Evolutionary conservation across 768 basidiomycete species (phyloP), one percentile per base, ranked within the genome.

Genomic region (Hericium rajendrae): DNA sequence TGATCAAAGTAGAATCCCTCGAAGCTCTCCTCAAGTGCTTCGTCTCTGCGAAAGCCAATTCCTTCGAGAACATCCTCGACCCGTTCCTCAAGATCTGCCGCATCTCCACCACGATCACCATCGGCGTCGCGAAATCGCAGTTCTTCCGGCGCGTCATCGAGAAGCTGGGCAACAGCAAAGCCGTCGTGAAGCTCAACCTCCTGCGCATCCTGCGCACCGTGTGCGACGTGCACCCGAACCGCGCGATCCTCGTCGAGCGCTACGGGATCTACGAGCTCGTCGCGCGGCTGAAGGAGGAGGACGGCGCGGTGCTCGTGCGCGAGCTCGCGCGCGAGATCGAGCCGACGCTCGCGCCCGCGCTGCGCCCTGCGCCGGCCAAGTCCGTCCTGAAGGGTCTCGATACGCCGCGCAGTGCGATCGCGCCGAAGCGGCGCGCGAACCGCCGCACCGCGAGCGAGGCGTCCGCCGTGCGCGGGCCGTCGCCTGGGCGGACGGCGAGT

Each of bases 81-180:
- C 91, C 92, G 1, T 88, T 94, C 72, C 81, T 94, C 67, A 97
- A 97, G 75, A 88, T 97, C 49, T 83, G 86, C 54, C 88, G 94
- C 11, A 70, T 91, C 8, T 97, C 94, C 0, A 78, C 79, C 0
- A 69, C 76, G 1, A 69, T 97, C 39, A 85, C 90, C 1, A 81
- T 91, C 24, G 82, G 83, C 16, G 79, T 98, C 48, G 82, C 93
- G 38, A 86, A 85, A 60, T 80, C 91, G 3, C 76, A 84, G 24
- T 93, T 99, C 73, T 90, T 95, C 79, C 83, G 83, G 61, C 86
- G 92, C 11, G 81, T 97, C 59, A 81, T 92, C 59, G 94, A 97
- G 59, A 78, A 90, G 26, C 78, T 98, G 3, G 78, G 72, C 64
- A 74, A 84, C 76, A 75, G 78, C 71, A 93, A 91, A 63, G 88